Conservation (phyloP, 805 yeast species). For the Monosporozyma unispora region DNA sequence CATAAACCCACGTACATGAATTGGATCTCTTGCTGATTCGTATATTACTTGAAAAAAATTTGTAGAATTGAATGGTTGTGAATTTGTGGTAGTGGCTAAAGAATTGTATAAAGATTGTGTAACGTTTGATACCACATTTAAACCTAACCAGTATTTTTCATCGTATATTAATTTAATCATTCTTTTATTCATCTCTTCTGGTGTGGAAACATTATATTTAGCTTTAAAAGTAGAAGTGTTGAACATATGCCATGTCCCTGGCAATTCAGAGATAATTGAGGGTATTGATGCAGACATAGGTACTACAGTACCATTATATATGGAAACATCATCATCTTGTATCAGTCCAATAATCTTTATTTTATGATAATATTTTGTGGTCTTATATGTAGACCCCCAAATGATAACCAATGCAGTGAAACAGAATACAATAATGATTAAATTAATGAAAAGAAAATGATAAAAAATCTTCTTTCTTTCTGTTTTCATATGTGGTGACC, state of each 20-base stretch:
- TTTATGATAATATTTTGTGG: constrained; percentile 13
- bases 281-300: background rate
- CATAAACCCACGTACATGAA: constrained; percentile 38
- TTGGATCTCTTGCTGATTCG: constrained; percentile 58
- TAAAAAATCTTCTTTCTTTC: constrained; percentile 5
- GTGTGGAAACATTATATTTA: constrained; percentile 6
- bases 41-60: constrained; percentile 34
- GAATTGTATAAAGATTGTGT: constrained; percentile 28
- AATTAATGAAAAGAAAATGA: constrained; percentile 7
- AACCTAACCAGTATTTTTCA: constrained; percentile 54
- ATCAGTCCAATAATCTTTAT: constrained; percentile 27
- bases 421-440: constrained; percentile 17
- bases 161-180: constrained; percentile 39
- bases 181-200: constrained; percentile 27
- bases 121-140: constrained; percentile 44
- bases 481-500: constrained; percentile 7
- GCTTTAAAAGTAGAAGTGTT: constrained; percentile 17
- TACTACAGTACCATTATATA: background rate
- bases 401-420: constrained; percentile 22
- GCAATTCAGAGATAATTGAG: background rate
- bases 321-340: constrained; percentile 19
- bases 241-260: constrained; percentile 27
- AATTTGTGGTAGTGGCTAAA: constrained; percentile 11
- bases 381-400: constrained; percentile 32
- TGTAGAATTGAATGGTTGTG: constrained; percentile 16